These are phyloP conservation scores for Sequoia sempervirens DNA, from an alignment of 75 land plant species.

Conservation along the genomic window DNA sequence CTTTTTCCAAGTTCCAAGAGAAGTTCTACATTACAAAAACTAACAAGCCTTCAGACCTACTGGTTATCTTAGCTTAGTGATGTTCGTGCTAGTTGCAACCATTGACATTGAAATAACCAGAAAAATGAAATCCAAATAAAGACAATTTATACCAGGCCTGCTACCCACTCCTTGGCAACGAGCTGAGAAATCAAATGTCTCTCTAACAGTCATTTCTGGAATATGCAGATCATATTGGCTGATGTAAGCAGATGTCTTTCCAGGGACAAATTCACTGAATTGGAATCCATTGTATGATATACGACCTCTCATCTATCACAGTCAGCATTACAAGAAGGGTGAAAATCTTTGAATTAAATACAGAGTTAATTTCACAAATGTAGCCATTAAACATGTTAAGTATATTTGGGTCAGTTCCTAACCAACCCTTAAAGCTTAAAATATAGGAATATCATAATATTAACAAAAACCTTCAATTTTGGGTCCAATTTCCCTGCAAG, in stretches of 20 bases:
- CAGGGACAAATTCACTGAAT: constrained; percentile 48
- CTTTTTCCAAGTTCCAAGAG: constrained; percentile 57
- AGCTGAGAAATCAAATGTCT: constrained; percentile 53
- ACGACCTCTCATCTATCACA: constrained; percentile 28
- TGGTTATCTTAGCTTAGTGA: not conserved
- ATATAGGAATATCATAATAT: no score
- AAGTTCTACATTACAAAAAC: constrained; percentile 33
- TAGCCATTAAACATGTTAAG: not conserved
- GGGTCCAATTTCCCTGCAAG: constrained; percentile 19
- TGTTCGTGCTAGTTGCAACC: not conserved
- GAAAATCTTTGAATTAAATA: no score
- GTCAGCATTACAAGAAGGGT: not conserved
- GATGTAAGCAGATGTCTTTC: constrained; percentile 53
- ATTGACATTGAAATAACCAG: not conserved
- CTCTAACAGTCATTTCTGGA: constrained; percentile 53
- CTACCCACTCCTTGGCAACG: constrained; percentile 49
- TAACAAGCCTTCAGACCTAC: not conserved
- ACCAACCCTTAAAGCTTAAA: no score
- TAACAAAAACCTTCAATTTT: constrained; percentile 9
- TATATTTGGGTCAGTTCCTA: no score
- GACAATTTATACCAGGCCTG: constrained; percentile 19
- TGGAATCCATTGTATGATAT: constrained; percentile 51
- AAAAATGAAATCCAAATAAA: not conserved
- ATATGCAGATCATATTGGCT: constrained; percentile 53
- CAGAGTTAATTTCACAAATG: no score